These are phyloP conservation scores for Kodamaea jinghongensis DNA, from an alignment of 805 yeast species.

Conservation along the genomic window DNA sequence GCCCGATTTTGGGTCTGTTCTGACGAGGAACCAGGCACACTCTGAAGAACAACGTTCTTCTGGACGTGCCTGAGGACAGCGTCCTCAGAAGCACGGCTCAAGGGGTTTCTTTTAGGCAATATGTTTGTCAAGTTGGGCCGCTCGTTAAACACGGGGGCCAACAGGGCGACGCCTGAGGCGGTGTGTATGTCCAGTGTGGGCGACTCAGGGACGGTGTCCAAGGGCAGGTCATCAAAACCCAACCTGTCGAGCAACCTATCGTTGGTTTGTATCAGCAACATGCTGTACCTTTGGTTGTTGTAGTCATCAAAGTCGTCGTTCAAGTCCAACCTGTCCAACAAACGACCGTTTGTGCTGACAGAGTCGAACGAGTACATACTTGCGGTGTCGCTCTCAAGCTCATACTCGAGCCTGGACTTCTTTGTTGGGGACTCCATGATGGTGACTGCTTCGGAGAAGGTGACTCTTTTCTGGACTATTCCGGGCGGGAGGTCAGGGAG, in stretches of 20 bases:
- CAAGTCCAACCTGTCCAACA: conserved; percentile 35
- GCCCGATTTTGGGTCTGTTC: neutral
- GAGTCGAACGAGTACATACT: conserved; percentile 45
- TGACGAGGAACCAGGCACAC: neutral
- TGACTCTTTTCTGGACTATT: neutral
- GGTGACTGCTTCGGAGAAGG: neutral
- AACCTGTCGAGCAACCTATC: conserved; percentile 31
- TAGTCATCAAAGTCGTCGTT: conserved; percentile 13
- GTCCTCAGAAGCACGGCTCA: conserved; percentile 2
- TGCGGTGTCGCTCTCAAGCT: conserved; percentile 30
- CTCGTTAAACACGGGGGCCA: neutral
- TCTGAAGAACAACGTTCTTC: conserved; percentile 5
- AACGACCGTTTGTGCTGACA: conserved; percentile 41
- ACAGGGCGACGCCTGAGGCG: neutral
- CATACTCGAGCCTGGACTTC: conserved; percentile 7
- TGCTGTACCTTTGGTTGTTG: conserved; percentile 17
- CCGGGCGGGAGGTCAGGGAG: neutral
- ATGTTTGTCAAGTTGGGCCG: conserved; percentile 8
- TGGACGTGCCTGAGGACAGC: conserved; percentile 9
- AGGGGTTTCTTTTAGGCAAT: conserved; percentile 6
- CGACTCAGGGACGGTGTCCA: conserved; percentile 3
- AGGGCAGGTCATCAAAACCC: conserved; percentile 20
- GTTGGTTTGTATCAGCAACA: conserved; percentile 26
- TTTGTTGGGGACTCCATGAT: conserved; percentile 9
- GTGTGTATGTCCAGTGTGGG: neutral